Percentiles rank a stretch among this genome's conserved stretches.
Evolutionary conservation across 1,139 yeast genomes (phyloP).

Genomic region (Nadsonia commutata): DNA sequence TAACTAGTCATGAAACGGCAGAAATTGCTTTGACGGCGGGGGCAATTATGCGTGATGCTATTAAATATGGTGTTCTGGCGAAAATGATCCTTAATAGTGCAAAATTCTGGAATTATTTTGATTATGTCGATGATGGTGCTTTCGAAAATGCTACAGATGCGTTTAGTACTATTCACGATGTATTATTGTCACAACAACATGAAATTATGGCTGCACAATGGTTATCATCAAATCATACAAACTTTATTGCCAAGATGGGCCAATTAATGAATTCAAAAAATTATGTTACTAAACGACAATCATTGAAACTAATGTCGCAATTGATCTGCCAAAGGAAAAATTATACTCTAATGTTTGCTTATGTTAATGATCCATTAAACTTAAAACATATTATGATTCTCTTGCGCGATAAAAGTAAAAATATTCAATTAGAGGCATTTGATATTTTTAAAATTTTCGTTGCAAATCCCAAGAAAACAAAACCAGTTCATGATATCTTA

Average conservation of each 20-base stretch:
- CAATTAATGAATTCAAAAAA: conserved; percentile 57
- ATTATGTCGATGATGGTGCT: conserved; percentile 56
- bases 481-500: conserved; percentile 63
- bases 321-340: conserved; percentile 64
- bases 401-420: conserved; percentile 77
- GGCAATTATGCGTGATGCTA: conserved; percentile 69
- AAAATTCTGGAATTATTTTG: conserved; percentile 69
- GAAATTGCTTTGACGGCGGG: conserved; percentile 70
- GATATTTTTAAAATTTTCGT: conserved; percentile 84
- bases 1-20: conserved; percentile 54
- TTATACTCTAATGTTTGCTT: conserved; percentile 55
- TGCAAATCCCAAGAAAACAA: conserved; percentile 85
- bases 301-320: conserved; percentile 62
- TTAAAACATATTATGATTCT: conserved; percentile 75
- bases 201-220: conserved; percentile 62
- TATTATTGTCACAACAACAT: conserved; percentile 14
- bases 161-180: conserved; percentile 59
- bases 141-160: conserved; percentile 90
- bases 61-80: conserved; percentile 62
- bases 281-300: conserved; percentile 86
- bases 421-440: conserved; percentile 80
- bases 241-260: conserved; percentile 50
- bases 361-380: conserved; percentile 70
- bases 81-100: conserved; percentile 40
- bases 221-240: conserved; percentile 28